Evolutionary conservation across 2,329 filamentous ascomycete species (phyloP).

Genomic region (Colletotrichum coccodes): DNA sequence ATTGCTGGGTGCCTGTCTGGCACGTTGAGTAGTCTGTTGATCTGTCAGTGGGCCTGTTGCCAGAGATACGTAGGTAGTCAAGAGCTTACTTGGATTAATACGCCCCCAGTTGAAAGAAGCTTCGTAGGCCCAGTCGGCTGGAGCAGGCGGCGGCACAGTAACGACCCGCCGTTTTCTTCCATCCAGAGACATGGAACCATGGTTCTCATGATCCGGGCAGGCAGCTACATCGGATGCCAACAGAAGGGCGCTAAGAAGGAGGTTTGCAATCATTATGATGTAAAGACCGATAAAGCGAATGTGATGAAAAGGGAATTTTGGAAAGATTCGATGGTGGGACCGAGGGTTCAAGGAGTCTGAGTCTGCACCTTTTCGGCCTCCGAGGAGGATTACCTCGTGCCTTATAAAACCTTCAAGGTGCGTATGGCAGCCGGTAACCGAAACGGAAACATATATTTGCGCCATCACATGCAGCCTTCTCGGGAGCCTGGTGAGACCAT

Average conservation of each 20-base stretch:
- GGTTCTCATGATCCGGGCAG: slow-evolving; percentile 23
- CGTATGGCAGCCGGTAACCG: too few relatives aligned
- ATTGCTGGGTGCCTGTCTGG: slow-evolving; percentile 61
- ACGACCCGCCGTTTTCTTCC: not conserved
- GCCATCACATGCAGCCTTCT: too few relatives aligned
- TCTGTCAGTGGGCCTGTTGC: not conserved
- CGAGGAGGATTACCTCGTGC: too few relatives aligned
- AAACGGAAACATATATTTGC: too few relatives aligned
- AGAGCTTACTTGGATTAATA: slow-evolving; percentile 26
- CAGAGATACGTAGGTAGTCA: not conserved
- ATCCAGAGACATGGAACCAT: slow-evolving; percentile 5
- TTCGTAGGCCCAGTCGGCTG: slow-evolving; percentile 31
- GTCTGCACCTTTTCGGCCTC: too few relatives aligned
- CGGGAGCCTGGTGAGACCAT: too few relatives aligned
- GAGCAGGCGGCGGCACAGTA: not conserved
- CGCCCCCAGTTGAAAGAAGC: slow-evolving; percentile 32
- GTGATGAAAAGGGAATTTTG: too few relatives aligned
- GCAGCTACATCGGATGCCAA: not conserved
- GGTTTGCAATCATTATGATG: not conserved
- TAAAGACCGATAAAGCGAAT: too few relatives aligned
- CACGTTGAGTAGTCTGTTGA: slow-evolving; percentile 43
- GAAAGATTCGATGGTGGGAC: too few relatives aligned
- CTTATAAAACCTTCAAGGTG: too few relatives aligned
- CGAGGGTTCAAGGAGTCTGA: too few relatives aligned
- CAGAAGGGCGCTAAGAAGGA: not conserved